phyloP scores from a whole-genome alignment of 2,329 filamentous ascomycete species.

The Cordyceps javanica region DNA sequence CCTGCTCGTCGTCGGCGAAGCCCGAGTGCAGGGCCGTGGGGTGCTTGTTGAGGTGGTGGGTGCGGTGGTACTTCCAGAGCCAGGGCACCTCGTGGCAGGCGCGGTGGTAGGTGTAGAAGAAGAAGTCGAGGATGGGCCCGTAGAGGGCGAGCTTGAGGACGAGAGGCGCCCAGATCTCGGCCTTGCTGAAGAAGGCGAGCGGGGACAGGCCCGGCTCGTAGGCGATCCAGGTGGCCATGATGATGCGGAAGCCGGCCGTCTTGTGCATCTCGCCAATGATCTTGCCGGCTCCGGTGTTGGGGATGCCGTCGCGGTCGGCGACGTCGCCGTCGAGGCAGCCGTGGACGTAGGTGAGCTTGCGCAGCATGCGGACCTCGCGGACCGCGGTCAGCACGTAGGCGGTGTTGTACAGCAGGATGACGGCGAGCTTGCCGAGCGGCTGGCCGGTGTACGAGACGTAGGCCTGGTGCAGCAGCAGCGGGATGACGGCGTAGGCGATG shows the following conservation, averaged over 20 bases:
- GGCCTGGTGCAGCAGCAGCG: conserved; percentile 21
- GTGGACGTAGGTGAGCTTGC: conserved; percentile 24
- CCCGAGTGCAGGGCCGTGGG: conserved; percentile 33
- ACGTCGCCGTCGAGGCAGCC: conserved; percentile 25
- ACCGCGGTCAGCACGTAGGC: conserved; percentile 26
- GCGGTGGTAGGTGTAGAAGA: conserved; percentile 37
- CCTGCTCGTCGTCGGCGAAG: conserved; percentile 38
- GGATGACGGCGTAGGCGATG: conserved; percentile 22
- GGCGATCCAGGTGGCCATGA: conserved; percentile 20
- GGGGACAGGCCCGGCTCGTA: conserved; percentile 18
- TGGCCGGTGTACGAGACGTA: conserved; percentile 14
- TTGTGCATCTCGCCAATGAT: conserved; percentile 20
- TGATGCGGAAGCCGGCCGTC: conserved; percentile 20
- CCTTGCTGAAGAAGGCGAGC: neutral
- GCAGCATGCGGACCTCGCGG: conserved; percentile 24
- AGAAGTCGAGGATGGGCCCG: conserved; percentile 35
- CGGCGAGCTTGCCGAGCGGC: conserved; percentile 11
- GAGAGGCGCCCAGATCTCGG: conserved; percentile 22
- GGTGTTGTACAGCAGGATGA: conserved; percentile 23
- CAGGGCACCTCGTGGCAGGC: conserved; percentile 33
- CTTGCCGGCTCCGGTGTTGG: conserved; percentile 24
- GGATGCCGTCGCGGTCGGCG: conserved; percentile 29
- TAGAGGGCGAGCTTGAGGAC: conserved; percentile 27
- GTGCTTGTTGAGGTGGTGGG: conserved; percentile 39
- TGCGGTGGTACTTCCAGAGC: conserved; percentile 35